Base-by-base conservation (phyloP, 2,329 filamentous ascomycete species). In the Juglanconis sp. region DNA sequence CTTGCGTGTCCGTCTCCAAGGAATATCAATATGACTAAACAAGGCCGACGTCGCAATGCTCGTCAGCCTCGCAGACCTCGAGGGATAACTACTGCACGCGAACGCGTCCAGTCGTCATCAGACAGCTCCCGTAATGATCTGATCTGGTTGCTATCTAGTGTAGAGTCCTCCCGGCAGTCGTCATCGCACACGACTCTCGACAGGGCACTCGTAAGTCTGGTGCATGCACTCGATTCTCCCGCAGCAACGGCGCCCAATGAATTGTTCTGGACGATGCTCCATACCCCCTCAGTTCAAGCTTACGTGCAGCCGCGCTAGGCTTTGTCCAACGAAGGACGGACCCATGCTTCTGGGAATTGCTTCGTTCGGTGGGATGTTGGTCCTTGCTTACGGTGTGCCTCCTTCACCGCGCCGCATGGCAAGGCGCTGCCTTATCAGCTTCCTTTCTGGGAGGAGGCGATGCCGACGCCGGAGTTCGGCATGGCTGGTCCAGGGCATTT, bases 281-380 rank as follows among this genome's bases (percentile, higher is more conserved):
- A 17, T 11, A 49, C 53, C 57, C 57, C 54, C 54, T 49, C 15
- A n/a, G 38, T 53, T 54, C 56, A 40, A 57, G 57, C 57, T 63
- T 60, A 63, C 57, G n/a, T 57, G 57, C 61, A 60, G 58, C 30
- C 10, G n/a, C 57, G 34, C 60, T 60, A 62, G 32, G 31, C 61
- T 59, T 24, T 34, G 56, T 56, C 24, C 3, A 42, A 48, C 30
- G 13, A 15, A 35, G 13, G 4, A 31, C 11, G 13, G 36, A n/a
- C 15, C 56, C 53, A 38, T 48, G 46, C 35, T 34, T 49, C 35
- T 34, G 42, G 50, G 47, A 40, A 36, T 59, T 11, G 36, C 50
- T 50, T 34, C 32, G 13, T n/a, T 49, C 61, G 61, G 61, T 53
- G 31, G 57, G 57, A 62, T 62, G 36, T 60, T 62, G 57, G 34